Evolutionary conservation across 306 rosid genomes (phyloP), one percentile per base, ranked within the genome.

Genomic region (Dalbergia cochinchinensis): DNA sequence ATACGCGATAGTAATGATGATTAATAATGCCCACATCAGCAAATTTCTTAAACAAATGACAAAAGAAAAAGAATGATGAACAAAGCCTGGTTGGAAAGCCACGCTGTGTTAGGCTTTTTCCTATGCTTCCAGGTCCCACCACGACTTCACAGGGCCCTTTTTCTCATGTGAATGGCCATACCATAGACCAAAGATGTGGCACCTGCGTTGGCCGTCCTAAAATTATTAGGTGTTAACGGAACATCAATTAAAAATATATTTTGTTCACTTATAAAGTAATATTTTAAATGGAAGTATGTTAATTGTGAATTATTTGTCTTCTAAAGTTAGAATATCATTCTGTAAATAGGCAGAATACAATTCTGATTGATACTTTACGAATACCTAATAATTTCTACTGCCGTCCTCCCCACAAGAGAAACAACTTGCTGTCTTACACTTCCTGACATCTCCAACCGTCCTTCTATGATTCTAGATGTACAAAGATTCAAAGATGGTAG

Each of bases 71-170:
- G 57, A 70, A 65, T 84, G 74, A 80, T 70, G 70, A 71, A 77
- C 80, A 80, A 77, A 83, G 79, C 79, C 74, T 85, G 87, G 87
- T 74, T 85, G 87, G 66, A 83, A 88, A 85, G 87, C 83, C 89
- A 85, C 85, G 89, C 83, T 77, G 42, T 83, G 79, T 82, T 20
- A 41, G 73, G 80, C 90, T 80, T 84, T 87, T 78, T 73, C 65
- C 76, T 77, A 66, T 81, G 57, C 78, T 60, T 8, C 68, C 65
- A 39, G 78, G 86, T 37, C 86, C 90, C 77, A 77, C 86, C 74
- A 65, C 63, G 73, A 39, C 74, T 75, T 51, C 78, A 34, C 48
- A 50, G 57, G 15, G 41, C 39, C 58, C 47, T 58, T 78, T 73
- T 81, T 59, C 34, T 54, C 80, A 77, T 81, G 85, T 81, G 85